These are phyloP conservation scores for Allantophomopsis cytisporea DNA, from an alignment of 2,329 filamentous ascomycete genomes.

Conservation along the genomic window DNA sequence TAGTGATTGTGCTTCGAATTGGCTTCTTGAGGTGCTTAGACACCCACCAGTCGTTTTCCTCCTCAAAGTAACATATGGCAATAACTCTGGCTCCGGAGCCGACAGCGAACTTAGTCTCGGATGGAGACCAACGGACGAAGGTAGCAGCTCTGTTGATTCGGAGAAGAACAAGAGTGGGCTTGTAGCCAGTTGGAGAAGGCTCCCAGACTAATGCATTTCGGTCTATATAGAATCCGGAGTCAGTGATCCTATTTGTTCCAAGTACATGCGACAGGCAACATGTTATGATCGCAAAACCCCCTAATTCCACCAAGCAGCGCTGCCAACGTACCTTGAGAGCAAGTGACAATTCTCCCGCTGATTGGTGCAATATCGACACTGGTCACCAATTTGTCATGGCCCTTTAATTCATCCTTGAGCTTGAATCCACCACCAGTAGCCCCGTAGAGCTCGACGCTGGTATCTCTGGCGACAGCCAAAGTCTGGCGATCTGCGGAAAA, in stretches of 20 bases:
- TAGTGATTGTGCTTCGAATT: conserved; percentile 92
- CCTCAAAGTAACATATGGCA: conserved; percentile 95
- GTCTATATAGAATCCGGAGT: conserved; percentile 43
- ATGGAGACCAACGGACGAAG: conserved; percentile 93
- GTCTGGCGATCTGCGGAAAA: conserved; percentile 87
- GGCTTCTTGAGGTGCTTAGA: conserved; percentile 99
- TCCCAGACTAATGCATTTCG: conserved; percentile 98
- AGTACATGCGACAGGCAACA: too few species aligned
- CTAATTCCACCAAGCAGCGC: too few species aligned
- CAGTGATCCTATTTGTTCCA: neutral
- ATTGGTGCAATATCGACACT: conserved; percentile 89
- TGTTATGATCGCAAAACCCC: too few species aligned
- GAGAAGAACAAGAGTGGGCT: conserved; percentile 90
- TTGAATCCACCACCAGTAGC: conserved; percentile 61
- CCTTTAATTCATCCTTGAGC: conserved; percentile 84
- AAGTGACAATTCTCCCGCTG: conserved; percentile 90
- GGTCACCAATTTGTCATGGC: conserved; percentile 94
- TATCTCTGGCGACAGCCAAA: conserved; percentile 84
- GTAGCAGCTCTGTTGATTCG: conserved; percentile 95
- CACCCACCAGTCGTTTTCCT: conserved; percentile 99
- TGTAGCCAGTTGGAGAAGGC: conserved; percentile 82
- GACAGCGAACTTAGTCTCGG: conserved; percentile 94
- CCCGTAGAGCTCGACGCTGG: conserved; percentile 77
- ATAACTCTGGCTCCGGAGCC: conserved; percentile 93
- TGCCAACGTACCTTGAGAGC: conserved; percentile 64